Conservation (phyloP, 805 yeast species). For the Spathaspora boniae region DNA sequence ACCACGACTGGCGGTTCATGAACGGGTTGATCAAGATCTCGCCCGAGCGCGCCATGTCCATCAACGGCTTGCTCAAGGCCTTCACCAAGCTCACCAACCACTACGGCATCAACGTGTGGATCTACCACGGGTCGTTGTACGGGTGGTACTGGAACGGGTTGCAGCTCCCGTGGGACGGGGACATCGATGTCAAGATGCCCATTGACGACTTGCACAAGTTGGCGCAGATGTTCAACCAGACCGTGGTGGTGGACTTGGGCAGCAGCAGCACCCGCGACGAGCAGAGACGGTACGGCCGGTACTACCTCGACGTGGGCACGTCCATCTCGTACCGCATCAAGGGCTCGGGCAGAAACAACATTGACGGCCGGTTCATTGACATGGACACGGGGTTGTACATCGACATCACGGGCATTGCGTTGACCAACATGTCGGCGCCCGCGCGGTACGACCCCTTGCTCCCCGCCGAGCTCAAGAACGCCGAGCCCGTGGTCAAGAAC, state of each 20-base stretch:
- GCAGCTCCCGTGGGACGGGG: constrained; percentile 55
- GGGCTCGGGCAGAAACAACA: constrained; percentile 48
- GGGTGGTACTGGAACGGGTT: constrained; percentile 52
- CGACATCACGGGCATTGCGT: constrained; percentile 40
- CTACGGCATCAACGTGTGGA: constrained; percentile 37
- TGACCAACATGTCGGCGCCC: constrained; percentile 27
- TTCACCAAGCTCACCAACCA: constrained; percentile 44
- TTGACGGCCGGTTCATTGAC: constrained; percentile 55
- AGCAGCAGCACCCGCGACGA: constrained; percentile 14
- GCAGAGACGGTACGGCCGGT: constrained; percentile 25
- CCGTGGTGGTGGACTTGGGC: constrained; percentile 38
- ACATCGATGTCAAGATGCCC: constrained; percentile 52
- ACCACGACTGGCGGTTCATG: constrained; percentile 39
- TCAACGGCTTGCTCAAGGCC: constrained; percentile 40
- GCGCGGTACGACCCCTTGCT: constrained; percentile 13
- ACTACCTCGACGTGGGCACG: constrained; percentile 30
- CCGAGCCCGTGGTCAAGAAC: constrained; percentile 17
- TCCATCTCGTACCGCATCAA: constrained; percentile 26
- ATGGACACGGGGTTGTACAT: constrained; percentile 43
- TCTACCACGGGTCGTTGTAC: constrained; percentile 38
- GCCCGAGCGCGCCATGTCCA: constrained; percentile 28
- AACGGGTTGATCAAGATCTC: constrained; percentile 19
- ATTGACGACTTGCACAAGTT: constrained; percentile 43
- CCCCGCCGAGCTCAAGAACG: constrained; percentile 4
- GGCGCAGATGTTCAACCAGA: constrained; percentile 40